A percentile compares a stretch with the other conserved stretches of the same genome.
These are phyloP conservation scores for Malassezia pachydermatis DNA, from an alignment of 1,284 basidiomycete genomes.

Conservation along the genomic window DNA sequence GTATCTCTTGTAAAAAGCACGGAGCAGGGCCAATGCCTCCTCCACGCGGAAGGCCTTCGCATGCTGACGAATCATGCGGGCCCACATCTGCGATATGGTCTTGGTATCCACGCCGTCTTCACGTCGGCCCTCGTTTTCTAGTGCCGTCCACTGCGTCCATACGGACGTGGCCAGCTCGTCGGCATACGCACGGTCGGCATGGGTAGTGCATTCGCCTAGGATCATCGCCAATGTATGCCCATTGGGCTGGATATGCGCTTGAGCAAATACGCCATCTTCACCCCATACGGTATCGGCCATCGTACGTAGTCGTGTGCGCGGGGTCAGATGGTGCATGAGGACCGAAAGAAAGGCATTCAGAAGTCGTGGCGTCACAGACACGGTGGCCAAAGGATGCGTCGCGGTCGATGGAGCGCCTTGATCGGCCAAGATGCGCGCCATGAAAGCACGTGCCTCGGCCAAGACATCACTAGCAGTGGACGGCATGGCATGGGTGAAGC, in stretches of 20 bases:
- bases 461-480: slow-evolving; percentile 65
- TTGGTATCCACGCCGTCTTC: slow-evolving; percentile 12
- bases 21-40: slow-evolving; percentile 2
- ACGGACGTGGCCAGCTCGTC: slow-evolving; percentile 11
- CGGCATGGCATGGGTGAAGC: slow-evolving; percentile 55
- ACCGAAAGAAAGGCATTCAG: slow-evolving; percentile 75
- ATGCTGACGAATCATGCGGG: slow-evolving; percentile 22
- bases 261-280: slow-evolving; percentile 21
- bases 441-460: slow-evolving; percentile 61
- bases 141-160: slow-evolving; percentile 21
- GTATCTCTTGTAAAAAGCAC: slow-evolving; percentile 5
- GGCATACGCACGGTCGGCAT: background rate
- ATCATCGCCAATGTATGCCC: slow-evolving; percentile 27
- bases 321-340: slow-evolving; percentile 51
- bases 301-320: slow-evolving; percentile 50
- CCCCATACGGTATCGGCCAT: slow-evolving; percentile 12
- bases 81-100: slow-evolving; percentile 23
- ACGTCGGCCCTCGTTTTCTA: background rate
- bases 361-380: slow-evolving; percentile 58
- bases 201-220: slow-evolving; percentile 18
- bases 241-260: slow-evolving; percentile 23
- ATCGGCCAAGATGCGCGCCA: slow-evolving; percentile 61
- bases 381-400: slow-evolving; percentile 55
- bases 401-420: slow-evolving; percentile 19
- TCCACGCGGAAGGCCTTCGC: slow-evolving; percentile 19